Evolutionary conservation across 1,284 basidiomycete genomes (phyloP).

Genomic region (Fomitopsis betulina): DNA sequence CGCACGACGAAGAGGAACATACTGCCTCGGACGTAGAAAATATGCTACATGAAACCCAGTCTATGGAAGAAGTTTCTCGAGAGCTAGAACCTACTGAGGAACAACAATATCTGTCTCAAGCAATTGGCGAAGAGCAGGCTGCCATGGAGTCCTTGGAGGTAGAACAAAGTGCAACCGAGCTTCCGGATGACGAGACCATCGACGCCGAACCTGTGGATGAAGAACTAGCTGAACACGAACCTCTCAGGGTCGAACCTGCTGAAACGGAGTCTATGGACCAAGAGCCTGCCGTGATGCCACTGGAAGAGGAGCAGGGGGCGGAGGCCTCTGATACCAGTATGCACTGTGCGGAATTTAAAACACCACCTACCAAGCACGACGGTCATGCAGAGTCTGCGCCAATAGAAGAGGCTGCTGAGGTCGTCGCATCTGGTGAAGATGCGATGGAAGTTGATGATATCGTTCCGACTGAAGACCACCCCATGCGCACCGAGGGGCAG

Average conservation of each 20-base stretch:
- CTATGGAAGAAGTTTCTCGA: neutral
- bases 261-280: neutral
- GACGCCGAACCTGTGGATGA: neutral
- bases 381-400: neutral
- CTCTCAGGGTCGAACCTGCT: neutral
- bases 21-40: neutral
- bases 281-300: neutral
- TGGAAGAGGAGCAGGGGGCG: neutral
- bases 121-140: neutral
- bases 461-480: neutral
- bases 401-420: neutral
- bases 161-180: neutral
- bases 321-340: neutral
- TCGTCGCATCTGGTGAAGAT: neutral
- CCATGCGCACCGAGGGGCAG: too few species aligned
- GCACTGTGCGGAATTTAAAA: neutral
- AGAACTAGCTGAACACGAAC: neutral
- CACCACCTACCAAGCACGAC: neutral
- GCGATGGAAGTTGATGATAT: constrained; percentile 1
- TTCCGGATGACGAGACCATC: constrained; percentile 13
- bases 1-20: neutral
- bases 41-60: neutral
- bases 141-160: neutral
- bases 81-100: neutral
- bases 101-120: neutral